Evolutionary conservation across 1,139 yeast species (phyloP), one percentile per base, ranked within the genome.

Genomic region (Saccharomyces hybrid): DNA sequence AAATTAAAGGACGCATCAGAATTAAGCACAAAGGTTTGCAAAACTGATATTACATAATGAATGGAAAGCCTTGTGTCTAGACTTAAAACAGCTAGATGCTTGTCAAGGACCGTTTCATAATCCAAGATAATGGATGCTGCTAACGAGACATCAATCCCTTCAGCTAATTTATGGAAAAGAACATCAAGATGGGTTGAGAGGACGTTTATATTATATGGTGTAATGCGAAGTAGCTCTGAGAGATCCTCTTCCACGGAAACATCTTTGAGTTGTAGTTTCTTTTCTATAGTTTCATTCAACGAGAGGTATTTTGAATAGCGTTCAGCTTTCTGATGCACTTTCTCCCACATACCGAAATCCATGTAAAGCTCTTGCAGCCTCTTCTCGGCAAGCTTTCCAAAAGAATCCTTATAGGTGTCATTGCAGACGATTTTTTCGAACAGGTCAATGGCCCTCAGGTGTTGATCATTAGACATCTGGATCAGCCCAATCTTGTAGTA

Each of bases 341-440:
- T 59, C n/a, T 59, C 60, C 70, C 70, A 67, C 9, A 53, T 27
- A n/a, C 70, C 72, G 54, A 59, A 67, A 47, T 63, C 59, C n/a
- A 53, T 50, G 44, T 67, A 64, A 28, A 69, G 51, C 27, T 63
- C 63, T 9, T 56, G 51, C 31, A 64, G 49, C 49, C 69, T 61
- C 25, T 52, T 57, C 7, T 51, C 49, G 7, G 70, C 60, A 44
- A 67, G 53, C 25, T 58, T 53, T 27, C 55, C 54, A 53, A 62
- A 65, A 2, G 64, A 52, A 41, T 60, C 62, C 5, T 52, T 54
- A 5, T 52, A 53, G 3, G 55, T 54, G 5, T 47, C 48, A 16
- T 52, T 46, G 6, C 50, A 46, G 3, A 50, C 41, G 5, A 62
- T 57, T 14, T 52, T 57, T 50, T 65, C 63, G 47, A 67, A 67